Percentiles rank a stretch among this genome's conserved stretches.
Evolutionary conservation across 192 early-diverging fungal genomes (phyloP).

Genomic region (Backusella tarrabulga): DNA sequence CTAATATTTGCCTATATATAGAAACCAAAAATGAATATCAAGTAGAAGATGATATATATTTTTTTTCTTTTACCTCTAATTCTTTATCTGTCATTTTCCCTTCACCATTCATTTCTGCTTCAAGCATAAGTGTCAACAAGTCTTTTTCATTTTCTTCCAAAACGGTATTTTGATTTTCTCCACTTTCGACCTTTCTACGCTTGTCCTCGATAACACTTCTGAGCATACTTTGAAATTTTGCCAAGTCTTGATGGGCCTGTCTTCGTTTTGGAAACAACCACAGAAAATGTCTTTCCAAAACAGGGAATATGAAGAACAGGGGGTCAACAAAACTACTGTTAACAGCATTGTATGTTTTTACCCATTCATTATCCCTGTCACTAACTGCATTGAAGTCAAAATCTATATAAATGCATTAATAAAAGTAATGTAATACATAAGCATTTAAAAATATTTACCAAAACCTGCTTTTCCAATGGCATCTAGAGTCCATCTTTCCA

Average conservation of each 20-base stretch:
- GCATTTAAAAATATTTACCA: background rate
- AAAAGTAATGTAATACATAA: background rate
- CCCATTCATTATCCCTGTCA: background rate
- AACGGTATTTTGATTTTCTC: background rate
- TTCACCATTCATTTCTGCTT: conserved; percentile 1
- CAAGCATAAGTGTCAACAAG: conserved; percentile 29
- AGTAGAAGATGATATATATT: no score
- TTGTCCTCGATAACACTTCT: conserved; percentile 7
- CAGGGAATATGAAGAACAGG: background rate
- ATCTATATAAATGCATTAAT: background rate
- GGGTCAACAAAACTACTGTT: background rate
- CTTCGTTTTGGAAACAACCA: background rate
- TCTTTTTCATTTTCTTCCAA: background rate
- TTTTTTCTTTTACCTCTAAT: background rate
- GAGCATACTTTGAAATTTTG: background rate
- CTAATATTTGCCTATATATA: conserved; percentile 11
- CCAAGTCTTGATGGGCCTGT: background rate
- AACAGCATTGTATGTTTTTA: background rate
- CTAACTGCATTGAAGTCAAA: background rate
- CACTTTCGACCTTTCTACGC: conserved; percentile 4
- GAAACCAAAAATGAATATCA: background rate
- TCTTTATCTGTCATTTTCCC: background rate
- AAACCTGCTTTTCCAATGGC: background rate
- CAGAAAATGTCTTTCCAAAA: background rate
- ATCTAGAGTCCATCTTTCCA: background rate